Evolutionary conservation across 2,329 filamentous ascomycete genomes (phyloP).

Genomic region (Fusarium duplospermum): DNA sequence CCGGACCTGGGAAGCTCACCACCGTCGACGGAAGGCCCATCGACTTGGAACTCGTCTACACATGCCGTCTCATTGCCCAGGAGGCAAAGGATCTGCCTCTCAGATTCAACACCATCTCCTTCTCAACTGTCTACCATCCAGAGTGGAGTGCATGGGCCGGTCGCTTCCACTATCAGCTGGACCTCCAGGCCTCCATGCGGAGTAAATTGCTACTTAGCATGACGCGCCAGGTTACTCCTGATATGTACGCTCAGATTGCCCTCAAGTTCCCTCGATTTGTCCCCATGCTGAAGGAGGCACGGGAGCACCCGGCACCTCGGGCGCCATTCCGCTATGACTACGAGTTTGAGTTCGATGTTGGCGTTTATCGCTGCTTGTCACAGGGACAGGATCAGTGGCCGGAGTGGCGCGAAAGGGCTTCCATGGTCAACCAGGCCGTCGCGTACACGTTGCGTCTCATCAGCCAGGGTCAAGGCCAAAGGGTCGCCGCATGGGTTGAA

Average conservation of each 20-base stretch:
- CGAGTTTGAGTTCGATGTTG: background rate
- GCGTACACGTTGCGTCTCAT: background rate
- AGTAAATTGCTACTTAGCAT: background rate
- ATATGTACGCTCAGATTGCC: background rate
- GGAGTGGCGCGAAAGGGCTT: background rate
- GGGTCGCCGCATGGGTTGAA: background rate
- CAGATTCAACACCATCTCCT: background rate
- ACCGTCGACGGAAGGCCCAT: background rate
- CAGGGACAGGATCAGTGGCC: background rate
- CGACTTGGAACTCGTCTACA: conserved; percentile 8
- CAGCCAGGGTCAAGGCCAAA: too few relatives aligned
- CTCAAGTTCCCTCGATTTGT: background rate
- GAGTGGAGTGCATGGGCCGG: background rate
- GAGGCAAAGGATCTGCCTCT: conserved; percentile 4
- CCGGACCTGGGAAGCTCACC: background rate
- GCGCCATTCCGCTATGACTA: background rate
- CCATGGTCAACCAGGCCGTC: background rate
- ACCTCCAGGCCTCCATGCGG: background rate
- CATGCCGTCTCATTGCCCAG: background rate
- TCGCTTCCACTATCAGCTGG: background rate
- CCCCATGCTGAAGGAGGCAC: background rate
- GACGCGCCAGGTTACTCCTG: background rate
- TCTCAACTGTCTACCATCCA: conserved; percentile 2
- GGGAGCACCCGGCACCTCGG: too few relatives aligned
- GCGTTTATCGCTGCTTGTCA: background rate